phyloP scores from a whole-genome alignment of 2,329 filamentous ascomycete genomes.

The Chaetomiaceae sp. region DNA sequence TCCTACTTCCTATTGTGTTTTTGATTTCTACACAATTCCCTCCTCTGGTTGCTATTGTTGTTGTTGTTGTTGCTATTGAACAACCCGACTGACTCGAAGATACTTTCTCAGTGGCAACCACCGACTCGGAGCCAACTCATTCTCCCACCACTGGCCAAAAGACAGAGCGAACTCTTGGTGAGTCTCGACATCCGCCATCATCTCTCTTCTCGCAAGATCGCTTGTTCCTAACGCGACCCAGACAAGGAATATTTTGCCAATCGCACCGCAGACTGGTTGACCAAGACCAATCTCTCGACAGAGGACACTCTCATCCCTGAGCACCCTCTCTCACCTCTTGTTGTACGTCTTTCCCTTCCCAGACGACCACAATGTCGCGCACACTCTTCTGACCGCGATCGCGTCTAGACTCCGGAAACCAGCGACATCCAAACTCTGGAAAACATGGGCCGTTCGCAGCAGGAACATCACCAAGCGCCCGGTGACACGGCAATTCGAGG shows the following conservation, averaged over 20 bases:
- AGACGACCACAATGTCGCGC: neutral
- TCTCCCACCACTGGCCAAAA: neutral
- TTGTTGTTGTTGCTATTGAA: too few species aligned
- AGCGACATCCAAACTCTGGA: neutral
- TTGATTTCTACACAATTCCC: neutral
- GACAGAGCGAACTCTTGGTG: neutral
- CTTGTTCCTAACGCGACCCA: neutral
- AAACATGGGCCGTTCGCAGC: slow-evolving; percentile 1
- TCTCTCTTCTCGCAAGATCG: neutral
- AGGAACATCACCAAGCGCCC: neutral
- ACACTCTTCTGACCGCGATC: neutral
- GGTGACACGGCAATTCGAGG: slow-evolving; percentile 31
- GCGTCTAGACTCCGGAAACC: neutral
- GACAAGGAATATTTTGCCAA: neutral
- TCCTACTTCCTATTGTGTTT: neutral
- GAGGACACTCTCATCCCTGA: neutral
- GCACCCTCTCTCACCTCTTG: neutral
- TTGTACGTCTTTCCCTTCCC: slow-evolving; percentile 1
- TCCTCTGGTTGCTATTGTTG: too few species aligned
- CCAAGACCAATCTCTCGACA: neutral
- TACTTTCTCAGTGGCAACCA: neutral
- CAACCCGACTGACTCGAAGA: neutral
- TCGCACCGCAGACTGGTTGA: slow-evolving; percentile 4
- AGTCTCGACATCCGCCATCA: neutral
- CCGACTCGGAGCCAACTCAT: neutral